Evolutionary conservation across 2,329 filamentous ascomycete species (phyloP).

Genomic region (Talaromyces sp.): DNA sequence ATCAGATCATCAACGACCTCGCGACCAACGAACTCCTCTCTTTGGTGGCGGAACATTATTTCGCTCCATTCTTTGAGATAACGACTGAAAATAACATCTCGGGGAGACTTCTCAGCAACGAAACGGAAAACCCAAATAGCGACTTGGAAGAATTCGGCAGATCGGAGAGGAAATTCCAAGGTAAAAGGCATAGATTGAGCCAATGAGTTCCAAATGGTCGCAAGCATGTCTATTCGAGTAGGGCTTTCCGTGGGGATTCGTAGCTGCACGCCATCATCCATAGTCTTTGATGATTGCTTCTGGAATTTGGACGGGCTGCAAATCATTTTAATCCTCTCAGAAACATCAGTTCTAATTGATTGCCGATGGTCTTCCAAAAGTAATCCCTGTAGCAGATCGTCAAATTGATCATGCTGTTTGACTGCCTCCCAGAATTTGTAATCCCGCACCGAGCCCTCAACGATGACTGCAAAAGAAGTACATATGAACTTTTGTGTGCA

Average conservation of each 20-base stretch:
- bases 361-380: constrained; percentile 49
- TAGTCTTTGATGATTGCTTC: constrained; percentile 30
- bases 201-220: constrained; percentile 50
- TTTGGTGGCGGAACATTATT: constrained; percentile 47
- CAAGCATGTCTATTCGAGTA: constrained; percentile 43
- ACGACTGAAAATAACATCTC: constrained; percentile 40
- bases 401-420: constrained; percentile 40
- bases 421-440: constrained; percentile 49
- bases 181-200: constrained; percentile 43
- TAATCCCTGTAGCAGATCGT: constrained; percentile 44
- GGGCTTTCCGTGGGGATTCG: constrained; percentile 27
- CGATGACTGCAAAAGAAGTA: constrained; percentile 50
- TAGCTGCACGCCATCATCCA: constrained; percentile 17
- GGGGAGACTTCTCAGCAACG: constrained; percentile 42
- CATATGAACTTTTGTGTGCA: constrained; percentile 43
- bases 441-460: constrained; percentile 54
- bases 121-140: constrained; percentile 47
- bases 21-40: constrained; percentile 52
- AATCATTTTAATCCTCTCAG: constrained; percentile 42
- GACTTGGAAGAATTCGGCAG: constrained; percentile 52
- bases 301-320: constrained; percentile 36
- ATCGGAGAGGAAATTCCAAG: constrained; percentile 39
- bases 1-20: constrained; percentile 48
- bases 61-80: constrained; percentile 48
- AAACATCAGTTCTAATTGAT: constrained; percentile 40